phyloP scores from a whole-genome alignment of 345 rosid species.

The Hypericum perforatum region DNA sequence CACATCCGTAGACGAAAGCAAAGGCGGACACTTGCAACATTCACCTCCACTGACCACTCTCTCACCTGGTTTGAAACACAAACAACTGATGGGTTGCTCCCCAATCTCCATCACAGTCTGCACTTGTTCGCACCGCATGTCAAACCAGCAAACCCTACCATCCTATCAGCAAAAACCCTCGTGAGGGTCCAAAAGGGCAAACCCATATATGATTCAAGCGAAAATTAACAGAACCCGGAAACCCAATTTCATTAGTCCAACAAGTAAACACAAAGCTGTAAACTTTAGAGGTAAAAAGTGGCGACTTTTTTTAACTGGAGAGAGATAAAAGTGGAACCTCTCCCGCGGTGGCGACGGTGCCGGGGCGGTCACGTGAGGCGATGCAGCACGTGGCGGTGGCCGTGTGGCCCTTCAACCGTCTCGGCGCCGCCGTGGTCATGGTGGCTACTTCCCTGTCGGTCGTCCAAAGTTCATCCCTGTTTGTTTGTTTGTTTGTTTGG shows the following conservation, averaged over 20 bases:
- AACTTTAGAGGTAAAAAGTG: too few relatives aligned
- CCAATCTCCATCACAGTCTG: constrained; percentile 53
- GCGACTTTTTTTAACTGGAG: neutral
- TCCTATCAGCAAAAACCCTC: constrained; percentile 30
- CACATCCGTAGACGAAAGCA: too few relatives aligned
- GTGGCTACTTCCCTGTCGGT: constrained; percentile 3
- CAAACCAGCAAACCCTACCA: constrained; percentile 88
- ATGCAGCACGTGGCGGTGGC: constrained; percentile 67
- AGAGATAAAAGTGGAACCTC: too few relatives aligned
- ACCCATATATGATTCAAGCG: too few relatives aligned
- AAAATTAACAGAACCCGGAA: too few relatives aligned
- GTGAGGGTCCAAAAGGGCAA: too few relatives aligned
- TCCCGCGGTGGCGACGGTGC: constrained; percentile 59
- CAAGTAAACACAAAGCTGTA: too few relatives aligned
- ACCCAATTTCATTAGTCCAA: too few relatives aligned
- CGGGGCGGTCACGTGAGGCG: constrained; percentile 66
- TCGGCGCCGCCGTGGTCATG: constrained; percentile 36
- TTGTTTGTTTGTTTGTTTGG: too few relatives aligned
- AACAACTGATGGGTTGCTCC: constrained; percentile 54
- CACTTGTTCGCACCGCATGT: constrained; percentile 82
- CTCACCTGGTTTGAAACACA: constrained; percentile 72
- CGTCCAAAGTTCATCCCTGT: too few relatives aligned
- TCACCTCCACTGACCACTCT: too few relatives aligned
- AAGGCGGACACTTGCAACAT: too few relatives aligned
- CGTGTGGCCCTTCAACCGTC: constrained; percentile 70